A percentile compares a stretch with the other conserved stretches of the same genome.
Evolutionary conservation across 1,284 basidiomycete species (phyloP).

Genomic region (Marasmius oreades): DNA sequence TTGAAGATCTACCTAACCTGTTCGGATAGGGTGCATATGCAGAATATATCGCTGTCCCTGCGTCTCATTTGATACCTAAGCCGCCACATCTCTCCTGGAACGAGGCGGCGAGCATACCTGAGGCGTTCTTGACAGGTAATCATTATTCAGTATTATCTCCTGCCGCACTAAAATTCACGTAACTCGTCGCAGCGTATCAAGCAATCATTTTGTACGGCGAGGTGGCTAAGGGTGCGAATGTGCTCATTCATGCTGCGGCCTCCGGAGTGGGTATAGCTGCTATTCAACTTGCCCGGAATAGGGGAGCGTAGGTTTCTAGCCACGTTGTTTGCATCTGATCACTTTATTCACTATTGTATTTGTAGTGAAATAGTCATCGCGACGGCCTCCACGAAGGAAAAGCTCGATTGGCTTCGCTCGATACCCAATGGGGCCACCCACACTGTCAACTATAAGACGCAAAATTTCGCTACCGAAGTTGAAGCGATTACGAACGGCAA

Average conservation of each 20-base stretch:
- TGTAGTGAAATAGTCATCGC: slow-evolving; percentile 68
- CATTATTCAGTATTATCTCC: background rate
- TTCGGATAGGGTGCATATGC: slow-evolving; percentile 81
- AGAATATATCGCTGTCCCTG: slow-evolving; percentile 75
- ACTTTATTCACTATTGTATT: slow-evolving; percentile 10
- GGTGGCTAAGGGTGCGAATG: slow-evolving; percentile 69
- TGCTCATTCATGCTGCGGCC: slow-evolving; percentile 87
- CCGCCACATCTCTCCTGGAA: slow-evolving; percentile 75
- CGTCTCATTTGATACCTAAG: slow-evolving; percentile 74
- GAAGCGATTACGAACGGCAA: slow-evolving; percentile 59
- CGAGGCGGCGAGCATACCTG: slow-evolving; percentile 84
- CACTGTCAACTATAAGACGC: slow-evolving; percentile 83
- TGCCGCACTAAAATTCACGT: no score
- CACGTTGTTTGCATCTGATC: background rate
- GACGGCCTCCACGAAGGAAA: slow-evolving; percentile 85
- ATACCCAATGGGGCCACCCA: slow-evolving; percentile 68
- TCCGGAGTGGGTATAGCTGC: slow-evolving; percentile 91
- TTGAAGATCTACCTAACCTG: background rate
- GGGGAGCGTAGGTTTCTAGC: slow-evolving; percentile 58
- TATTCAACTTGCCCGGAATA: slow-evolving; percentile 81
- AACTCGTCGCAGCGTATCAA: slow-evolving; percentile 63
- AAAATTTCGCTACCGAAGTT: slow-evolving; percentile 74
- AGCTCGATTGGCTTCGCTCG: slow-evolving; percentile 74
- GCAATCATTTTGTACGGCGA: slow-evolving; percentile 72
- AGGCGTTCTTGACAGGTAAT: slow-evolving; percentile 82